Conservation (phyloP, 2,329 filamentous ascomycete species). For the Myriosclerotinia duriaeana region DNA sequence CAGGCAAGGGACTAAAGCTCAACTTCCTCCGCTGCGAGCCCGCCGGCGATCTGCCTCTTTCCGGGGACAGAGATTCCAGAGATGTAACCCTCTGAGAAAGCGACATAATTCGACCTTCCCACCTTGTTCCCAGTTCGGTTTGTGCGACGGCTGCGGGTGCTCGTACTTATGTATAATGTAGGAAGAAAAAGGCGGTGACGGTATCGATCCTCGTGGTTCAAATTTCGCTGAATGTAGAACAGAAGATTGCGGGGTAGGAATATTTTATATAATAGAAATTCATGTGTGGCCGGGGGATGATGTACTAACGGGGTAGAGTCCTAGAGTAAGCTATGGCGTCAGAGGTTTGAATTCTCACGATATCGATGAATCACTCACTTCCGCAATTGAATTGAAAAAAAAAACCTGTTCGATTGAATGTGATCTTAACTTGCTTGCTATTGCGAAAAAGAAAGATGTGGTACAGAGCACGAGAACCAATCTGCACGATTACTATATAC, state of each 20-base stretch:
- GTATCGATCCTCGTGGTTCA: conserved; percentile 9
- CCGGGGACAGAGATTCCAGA: conserved; percentile 32
- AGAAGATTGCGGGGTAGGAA: conserved; percentile 17
- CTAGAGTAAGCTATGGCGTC: neutral
- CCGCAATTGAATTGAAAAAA: too few species aligned
- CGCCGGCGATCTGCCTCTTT: conserved; percentile 28
- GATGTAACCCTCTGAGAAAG: conserved; percentile 33
- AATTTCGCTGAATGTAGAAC: neutral
- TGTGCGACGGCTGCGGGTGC: neutral
- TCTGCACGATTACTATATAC: too few species aligned
- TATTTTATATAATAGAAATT: conserved; percentile 16
- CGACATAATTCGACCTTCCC: conserved; percentile 25
- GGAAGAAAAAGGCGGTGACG: conserved; percentile 1
- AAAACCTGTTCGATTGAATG: neutral
- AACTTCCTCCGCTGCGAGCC: conserved; percentile 28
- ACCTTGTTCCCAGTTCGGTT: neutral
- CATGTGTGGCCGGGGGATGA: neutral
- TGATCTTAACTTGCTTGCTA: neutral
- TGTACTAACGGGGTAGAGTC: neutral
- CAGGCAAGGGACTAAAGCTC: conserved; percentile 35
- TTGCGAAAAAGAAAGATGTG: neutral
- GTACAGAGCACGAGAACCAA: neutral
- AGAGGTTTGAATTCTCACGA: neutral
- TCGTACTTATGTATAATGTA: neutral
- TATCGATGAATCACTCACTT: neutral